phyloP scores from a whole-genome alignment of 73 alveolate genomes.

The Halteria grandinella region DNA sequence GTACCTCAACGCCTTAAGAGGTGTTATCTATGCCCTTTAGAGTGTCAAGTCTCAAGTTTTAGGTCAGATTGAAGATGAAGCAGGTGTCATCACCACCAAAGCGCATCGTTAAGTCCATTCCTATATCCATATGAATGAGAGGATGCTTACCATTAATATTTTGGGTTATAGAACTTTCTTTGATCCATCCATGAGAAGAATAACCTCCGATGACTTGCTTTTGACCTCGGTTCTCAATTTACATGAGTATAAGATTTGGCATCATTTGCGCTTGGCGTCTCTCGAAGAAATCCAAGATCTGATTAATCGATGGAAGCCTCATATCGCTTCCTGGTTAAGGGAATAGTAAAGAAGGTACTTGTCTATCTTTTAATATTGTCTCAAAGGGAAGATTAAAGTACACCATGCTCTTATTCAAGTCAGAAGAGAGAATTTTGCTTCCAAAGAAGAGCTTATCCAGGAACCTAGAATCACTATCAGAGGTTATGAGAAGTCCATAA shows the following conservation, averaged over 20 bases:
- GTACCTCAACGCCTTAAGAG: slow-evolving; percentile 18
- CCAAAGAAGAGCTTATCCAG: neutral
- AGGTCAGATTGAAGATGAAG: slow-evolving; percentile 20
- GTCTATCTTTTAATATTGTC: slow-evolving; percentile 28
- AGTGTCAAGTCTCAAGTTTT: slow-evolving; percentile 29
- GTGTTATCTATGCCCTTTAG: slow-evolving; percentile 5
- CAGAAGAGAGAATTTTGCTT: slow-evolving; percentile 1
- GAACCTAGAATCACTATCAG: slow-evolving; percentile 11
- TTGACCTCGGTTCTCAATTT: slow-evolving; percentile 27
- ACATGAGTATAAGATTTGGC: slow-evolving; percentile 29
- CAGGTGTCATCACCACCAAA: slow-evolving; percentile 44
- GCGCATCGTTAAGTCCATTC: slow-evolving; percentile 31
- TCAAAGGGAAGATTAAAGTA: slow-evolving; percentile 38
- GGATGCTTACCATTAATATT: slow-evolving; percentile 36
- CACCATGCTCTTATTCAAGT: slow-evolving; percentile 4
- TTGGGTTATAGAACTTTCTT: slow-evolving; percentile 20
- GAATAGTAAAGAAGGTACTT: neutral
- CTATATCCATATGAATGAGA: too few species aligned
- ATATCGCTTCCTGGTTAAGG: slow-evolving; percentile 13
- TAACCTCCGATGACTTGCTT: slow-evolving; percentile 15
- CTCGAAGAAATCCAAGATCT: slow-evolving; percentile 39
- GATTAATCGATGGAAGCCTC: slow-evolving; percentile 9
- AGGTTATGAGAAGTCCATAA: neutral
- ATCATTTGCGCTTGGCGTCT: slow-evolving; percentile 20
- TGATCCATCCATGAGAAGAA: slow-evolving; percentile 49